A percentile compares a stretch with the other conserved stretches of the same genome.
These are phyloP conservation scores for Vicia sativa DNA, from an alignment of 306 rosid genomes.

Conservation along the genomic window DNA sequence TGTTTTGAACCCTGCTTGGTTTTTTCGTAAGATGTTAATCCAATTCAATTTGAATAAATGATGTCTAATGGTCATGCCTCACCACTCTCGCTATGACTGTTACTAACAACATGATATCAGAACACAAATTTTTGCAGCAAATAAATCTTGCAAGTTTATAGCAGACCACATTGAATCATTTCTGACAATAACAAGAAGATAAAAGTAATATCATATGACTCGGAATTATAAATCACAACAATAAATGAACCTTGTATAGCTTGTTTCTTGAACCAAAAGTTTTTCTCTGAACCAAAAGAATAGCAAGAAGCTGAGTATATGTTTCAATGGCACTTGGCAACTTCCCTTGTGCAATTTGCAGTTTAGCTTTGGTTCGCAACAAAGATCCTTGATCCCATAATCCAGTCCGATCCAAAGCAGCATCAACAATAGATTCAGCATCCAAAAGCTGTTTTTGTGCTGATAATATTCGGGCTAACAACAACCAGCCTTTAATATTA, in stretches of 20 bases:
- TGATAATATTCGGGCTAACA: conserved; percentile 76
- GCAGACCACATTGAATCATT: conserved; percentile 20
- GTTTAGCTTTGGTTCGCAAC: conserved; percentile 84
- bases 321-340: conserved; percentile 69
- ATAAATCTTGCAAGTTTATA: conserved; percentile 21
- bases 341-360: conserved; percentile 73
- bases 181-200: conserved; percentile 23
- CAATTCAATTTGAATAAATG: conserved; percentile 13
- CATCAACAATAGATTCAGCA: conserved; percentile 68
- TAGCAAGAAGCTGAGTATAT: conserved; percentile 68
- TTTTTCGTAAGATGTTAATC: conserved; percentile 10
- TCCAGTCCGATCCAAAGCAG: conserved; percentile 87
- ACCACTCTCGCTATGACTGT: conserved; percentile 21
- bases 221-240: conserved; percentile 18
- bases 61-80: background rate
- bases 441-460: conserved; percentile 74
- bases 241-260: conserved; percentile 58
- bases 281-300: conserved; percentile 84
- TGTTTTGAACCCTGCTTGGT: background rate
- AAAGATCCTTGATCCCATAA: conserved; percentile 92
- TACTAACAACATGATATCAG: conserved; percentile 18
- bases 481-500: conserved; percentile 71
- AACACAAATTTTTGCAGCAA: conserved; percentile 17
- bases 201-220: background rate
- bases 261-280: conserved; percentile 55